Evolutionary conservation across 2,329 filamentous ascomycete species (phyloP).

Genomic region (Aspergillus sp.): DNA sequence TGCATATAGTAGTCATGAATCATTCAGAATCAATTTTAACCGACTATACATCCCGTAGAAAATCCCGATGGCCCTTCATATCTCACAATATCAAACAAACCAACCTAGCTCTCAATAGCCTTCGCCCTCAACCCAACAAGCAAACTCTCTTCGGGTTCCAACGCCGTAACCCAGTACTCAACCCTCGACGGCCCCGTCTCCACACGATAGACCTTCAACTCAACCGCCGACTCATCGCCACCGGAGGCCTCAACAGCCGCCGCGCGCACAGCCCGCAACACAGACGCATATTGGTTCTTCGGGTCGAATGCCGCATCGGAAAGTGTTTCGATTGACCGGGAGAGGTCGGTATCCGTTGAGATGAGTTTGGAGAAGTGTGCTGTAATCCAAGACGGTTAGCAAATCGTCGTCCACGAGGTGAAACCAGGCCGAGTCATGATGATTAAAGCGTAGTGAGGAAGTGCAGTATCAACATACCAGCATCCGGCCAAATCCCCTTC

Average conservation of each 20-base stretch:
- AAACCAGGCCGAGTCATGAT: background rate
- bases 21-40: background rate
- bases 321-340: slow-evolving; percentile 61
- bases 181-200: slow-evolving; percentile 64
- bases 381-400: slow-evolving; percentile 36
- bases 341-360: slow-evolving; percentile 35
- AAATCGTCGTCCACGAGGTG: background rate
- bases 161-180: slow-evolving; percentile 79
- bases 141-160: slow-evolving; percentile 62
- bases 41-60: background rate
- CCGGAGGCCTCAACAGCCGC: slow-evolving; percentile 38
- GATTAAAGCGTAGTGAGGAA: slow-evolving; percentile 4
- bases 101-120: slow-evolving; percentile 69
- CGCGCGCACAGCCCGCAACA: slow-evolving; percentile 58
- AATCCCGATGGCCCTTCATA: background rate
- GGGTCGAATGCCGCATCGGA: slow-evolving; percentile 75
- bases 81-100: background rate
- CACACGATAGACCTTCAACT: slow-evolving; percentile 77
- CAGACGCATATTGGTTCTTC: slow-evolving; percentile 65
- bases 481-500: slow-evolving; percentile 40
- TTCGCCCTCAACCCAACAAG: slow-evolving; percentile 79
- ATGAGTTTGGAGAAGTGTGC: slow-evolving; percentile 74
- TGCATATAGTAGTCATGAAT: too few relatives aligned
- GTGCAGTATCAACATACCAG: slow-evolving; percentile 30
- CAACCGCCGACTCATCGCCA: slow-evolving; percentile 46